Evolutionary conservation across 352 stramenopile genomes (phyloP).

Genomic region (Phytophthora sp.): DNA sequence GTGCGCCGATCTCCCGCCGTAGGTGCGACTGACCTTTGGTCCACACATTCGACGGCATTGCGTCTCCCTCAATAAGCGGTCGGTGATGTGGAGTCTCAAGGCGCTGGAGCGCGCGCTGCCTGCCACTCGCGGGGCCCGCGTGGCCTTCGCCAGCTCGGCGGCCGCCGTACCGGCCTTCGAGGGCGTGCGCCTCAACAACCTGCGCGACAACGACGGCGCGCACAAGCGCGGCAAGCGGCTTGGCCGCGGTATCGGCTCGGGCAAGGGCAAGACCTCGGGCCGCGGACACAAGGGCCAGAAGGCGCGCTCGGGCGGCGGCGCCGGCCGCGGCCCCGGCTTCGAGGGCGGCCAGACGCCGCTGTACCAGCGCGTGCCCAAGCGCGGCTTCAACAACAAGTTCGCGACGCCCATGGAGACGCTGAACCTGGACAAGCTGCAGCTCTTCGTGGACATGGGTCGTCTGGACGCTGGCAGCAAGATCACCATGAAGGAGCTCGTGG

Average conservation of each 20-base stretch:
- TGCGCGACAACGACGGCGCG: conserved; percentile 87
- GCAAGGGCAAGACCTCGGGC: conserved; percentile 95
- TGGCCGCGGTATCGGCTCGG: conserved; percentile 92
- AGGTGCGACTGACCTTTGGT: conserved; percentile 22
- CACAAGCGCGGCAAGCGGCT: conserved; percentile 92
- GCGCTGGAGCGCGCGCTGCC: conserved; percentile 61
- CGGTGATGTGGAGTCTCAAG: conserved; percentile 63
- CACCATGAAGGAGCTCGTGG: conserved; percentile 93
- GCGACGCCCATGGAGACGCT: conserved; percentile 92
- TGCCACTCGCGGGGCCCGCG: conserved; percentile 17
- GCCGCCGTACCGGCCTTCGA: conserved; percentile 40
- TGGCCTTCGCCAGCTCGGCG: conserved; percentile 57
- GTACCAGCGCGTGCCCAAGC: conserved; percentile 97
- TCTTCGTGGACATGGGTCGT: conserved; percentile 97
- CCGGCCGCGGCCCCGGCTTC: conserved; percentile 90
- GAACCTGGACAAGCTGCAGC: conserved; percentile 95
- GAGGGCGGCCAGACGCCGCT: conserved; percentile 98
- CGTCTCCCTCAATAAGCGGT: neutral
- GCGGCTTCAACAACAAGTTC: conserved; percentile 97
- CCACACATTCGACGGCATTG: conserved; percentile 20
- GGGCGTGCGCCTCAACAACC: conserved; percentile 84
- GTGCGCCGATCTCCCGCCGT: neutral
- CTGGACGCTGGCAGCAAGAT: conserved; percentile 91
- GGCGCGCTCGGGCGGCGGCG: conserved; percentile 87
- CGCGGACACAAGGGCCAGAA: conserved; percentile 98